phyloP scores from a whole-genome alignment of 441 rosid species.

The Brassica hybrid region DNA sequence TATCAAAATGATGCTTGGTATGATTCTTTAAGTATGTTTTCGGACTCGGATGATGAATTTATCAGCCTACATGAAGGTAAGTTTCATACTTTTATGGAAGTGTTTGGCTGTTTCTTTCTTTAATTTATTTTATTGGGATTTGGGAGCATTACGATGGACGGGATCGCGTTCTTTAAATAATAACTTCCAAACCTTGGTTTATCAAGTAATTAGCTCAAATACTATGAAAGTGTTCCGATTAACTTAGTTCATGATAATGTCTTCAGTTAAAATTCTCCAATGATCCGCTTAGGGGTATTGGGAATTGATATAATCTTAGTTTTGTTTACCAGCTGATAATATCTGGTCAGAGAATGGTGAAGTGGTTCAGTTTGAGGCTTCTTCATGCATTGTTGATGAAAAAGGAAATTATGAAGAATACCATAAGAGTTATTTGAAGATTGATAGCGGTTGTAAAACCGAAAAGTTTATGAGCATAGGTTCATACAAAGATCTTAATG shows the following conservation, averaged over 20 bases:
- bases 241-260: neutral
- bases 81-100: neutral
- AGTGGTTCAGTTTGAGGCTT: slow-evolving; percentile 78
- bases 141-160: neutral
- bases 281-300: neutral
- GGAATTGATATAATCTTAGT: neutral
- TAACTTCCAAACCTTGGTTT: neutral
- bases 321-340: slow-evolving; percentile 49
- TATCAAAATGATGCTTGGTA: slow-evolving; percentile 79
- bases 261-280: neutral
- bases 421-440: slow-evolving; percentile 66
- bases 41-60: slow-evolving; percentile 86
- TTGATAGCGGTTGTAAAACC: slow-evolving; percentile 60
- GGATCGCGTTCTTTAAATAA: neutral
- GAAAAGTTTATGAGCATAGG: slow-evolving; percentile 52
- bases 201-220: neutral
- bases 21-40: slow-evolving; percentile 71
- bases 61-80: slow-evolving; percentile 76
- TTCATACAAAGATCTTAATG: slow-evolving; percentile 53
- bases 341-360: slow-evolving; percentile 57
- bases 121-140: neutral
- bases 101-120: neutral
- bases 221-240: neutral
- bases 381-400: slow-evolving; percentile 64
- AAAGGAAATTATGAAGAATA: slow-evolving; percentile 71